Conservation (phyloP, 73 alveolate species). For the Paramecium pentaurelia region DNA sequence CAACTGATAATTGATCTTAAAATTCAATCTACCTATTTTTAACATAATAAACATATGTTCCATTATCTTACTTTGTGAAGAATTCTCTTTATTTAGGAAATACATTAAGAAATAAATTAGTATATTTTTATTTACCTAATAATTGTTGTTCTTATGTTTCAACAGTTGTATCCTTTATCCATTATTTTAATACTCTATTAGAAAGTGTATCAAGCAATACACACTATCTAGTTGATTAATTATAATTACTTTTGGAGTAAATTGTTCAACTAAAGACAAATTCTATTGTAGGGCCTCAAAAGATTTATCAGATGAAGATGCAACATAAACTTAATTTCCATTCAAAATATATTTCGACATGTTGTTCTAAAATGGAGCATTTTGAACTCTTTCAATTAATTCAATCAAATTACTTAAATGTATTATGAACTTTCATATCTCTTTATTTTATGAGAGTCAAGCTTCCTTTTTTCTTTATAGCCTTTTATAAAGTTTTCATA, state of each 20-base stretch:
- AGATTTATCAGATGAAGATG: neutral
- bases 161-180: neutral
- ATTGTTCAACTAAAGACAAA: conserved; percentile 2
- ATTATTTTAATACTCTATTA: neutral
- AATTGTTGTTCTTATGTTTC: neutral
- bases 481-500: neutral
- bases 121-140: neutral
- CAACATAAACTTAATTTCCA: neutral
- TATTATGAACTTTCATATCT: neutral
- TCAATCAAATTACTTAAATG: neutral
- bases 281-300: neutral
- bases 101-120: neutral
- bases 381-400: neutral
- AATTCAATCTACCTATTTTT: neutral
- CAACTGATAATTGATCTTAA: conserved; percentile 33
- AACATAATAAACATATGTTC: neutral
- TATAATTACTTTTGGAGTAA: neutral
- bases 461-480: neutral
- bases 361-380: neutral
- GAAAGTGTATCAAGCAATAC: neutral
- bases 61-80: neutral
- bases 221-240: neutral
- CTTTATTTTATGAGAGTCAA: neutral
- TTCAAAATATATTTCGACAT: neutral
- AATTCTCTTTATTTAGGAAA: neutral